Base-by-base conservation (phyloP, 176 grass and related monocot species). In the Rhynchospora tenuis region DNA sequence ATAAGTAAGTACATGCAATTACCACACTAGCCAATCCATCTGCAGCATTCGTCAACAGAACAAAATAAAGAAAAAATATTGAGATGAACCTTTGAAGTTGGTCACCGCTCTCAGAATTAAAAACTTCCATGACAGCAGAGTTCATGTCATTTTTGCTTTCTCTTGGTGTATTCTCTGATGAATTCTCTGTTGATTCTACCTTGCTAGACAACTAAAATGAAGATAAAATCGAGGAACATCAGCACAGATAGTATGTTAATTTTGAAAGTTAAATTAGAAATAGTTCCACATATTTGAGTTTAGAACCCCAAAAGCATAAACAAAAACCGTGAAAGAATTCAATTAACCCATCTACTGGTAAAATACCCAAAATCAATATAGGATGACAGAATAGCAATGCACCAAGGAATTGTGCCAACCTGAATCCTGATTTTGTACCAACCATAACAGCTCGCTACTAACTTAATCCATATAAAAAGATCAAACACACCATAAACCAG, bases 31-130 rank as follows among this genome's bases (percentile, higher is more conserved):
- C 48, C 13, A 50, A 52, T 28, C 47, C 46, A 46, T 72, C 16
- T 54, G 45, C 12, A 44, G 15, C 1, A 42, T 43, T 69, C 8
- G 16, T 10, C 65, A 42, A 43, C 16, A 9, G 3, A 17, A n/a
- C 19, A 56, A 51, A 26, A 78, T 23, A 16, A 81, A 81, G 10
- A 58, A 73, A 87, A 59, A 48, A 86, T 46, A 38, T 38, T 65
- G 67, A 52, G 7, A 54, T 17, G 79, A 91, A 97, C 94, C 88
- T 92, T 85, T 88, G 71, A 91, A 89, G 78, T 86, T 91, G 90
- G 76, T 74, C 78, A 50, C 81, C 84, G 14, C 79, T 82, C 79
- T 91, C 90, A 73, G 80, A 71, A 86, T 92, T 91, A 43, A 91
- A 48, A 50, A 97, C 85, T 86, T 92, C 90, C 71, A 55, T 82